Base-by-base conservation (phyloP, 257 asterid genomes). In the Nicotiana knightiana region DNA sequence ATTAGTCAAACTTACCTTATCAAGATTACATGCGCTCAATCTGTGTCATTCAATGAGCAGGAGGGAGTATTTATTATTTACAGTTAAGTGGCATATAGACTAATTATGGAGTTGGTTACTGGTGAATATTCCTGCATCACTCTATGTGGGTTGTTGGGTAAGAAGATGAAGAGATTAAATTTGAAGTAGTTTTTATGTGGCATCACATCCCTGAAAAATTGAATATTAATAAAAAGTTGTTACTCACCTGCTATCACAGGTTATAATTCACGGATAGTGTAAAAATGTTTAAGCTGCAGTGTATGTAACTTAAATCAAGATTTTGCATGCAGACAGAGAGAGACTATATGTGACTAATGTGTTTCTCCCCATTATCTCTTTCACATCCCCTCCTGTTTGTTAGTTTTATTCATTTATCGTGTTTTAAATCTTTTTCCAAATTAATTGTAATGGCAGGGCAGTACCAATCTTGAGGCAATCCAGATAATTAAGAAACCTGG, bases 401-500 rank as follows among this genome's bases (percentile, higher is more conserved):
- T 51, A 26, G 24, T 73, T 43, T 73, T 13, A 13, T 26, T 26
- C 5, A 51, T 26, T 48, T 48, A 24, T 26, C 4, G 5, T 51
- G 43, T 51, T 51, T 8, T 15, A 39, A 73, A 73, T 51, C 46
- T 51, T 51, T 6, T 51, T 9, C 43, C 26, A 26, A 6, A 6
- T 51, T 2, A 54, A 64, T 66, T 66, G 67, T 64, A 30, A 83
- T 88, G 61, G 68, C 96, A 94, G 97, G 98, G 98, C 24, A 94
- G 97, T 81, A 93, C 98, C 67, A 94, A 94, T 81, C 91, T 94
- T 88, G 98, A 92, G 89, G 53, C 98, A 84, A 95, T 95, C 81
- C 99, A 93, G 86, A 93, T 95, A 83, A 95, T 95, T 66, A 95
- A 92, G 93, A 95, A 93, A 83, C 93, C 99, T 77, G 99, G 98